A percentile compares a stretch with the other conserved stretches of the same genome.
phyloP scores from a whole-genome alignment of 1,284 basidiomycete genomes.

The Papiliotrema laurentii region DNA sequence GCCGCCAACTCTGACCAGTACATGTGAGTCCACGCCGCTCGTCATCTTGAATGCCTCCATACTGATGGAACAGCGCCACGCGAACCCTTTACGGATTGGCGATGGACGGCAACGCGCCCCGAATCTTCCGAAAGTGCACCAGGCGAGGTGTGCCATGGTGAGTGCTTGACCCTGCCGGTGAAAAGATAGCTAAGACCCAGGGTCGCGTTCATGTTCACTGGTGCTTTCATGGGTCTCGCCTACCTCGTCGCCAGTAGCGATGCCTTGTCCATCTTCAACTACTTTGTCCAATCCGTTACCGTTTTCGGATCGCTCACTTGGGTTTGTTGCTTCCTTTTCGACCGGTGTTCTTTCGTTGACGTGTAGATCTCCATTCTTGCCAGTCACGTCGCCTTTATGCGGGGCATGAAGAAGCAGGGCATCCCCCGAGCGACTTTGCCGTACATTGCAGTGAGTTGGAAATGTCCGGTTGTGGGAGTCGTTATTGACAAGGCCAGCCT shows the following conservation, averaged over 20 bases:
- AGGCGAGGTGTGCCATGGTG: constrained; percentile 50
- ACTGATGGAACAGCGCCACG: constrained; percentile 26
- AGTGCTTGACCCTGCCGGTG: constrained; percentile 7
- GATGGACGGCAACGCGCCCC: constrained; percentile 53
- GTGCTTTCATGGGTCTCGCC: constrained; percentile 40
- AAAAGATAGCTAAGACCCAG: neutral
- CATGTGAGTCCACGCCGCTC: constrained; percentile 25
- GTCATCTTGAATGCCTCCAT: neutral
- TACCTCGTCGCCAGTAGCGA: constrained; percentile 30
- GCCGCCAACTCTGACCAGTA: constrained; percentile 54
- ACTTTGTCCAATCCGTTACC: constrained; percentile 66
- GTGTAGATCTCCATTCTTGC: constrained; percentile 57
- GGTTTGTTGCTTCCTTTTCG: constrained; percentile 35
- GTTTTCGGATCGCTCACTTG: constrained; percentile 68
- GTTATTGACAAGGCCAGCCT: constrained; percentile 3
- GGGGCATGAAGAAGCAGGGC: constrained; percentile 47
- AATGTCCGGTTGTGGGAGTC: neutral
- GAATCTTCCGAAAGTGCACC: constrained; percentile 51
- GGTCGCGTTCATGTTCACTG: constrained; percentile 43
- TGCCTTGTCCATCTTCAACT: constrained; percentile 56
- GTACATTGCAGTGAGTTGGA: constrained; percentile 55
- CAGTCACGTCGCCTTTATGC: constrained; percentile 68
- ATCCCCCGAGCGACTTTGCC: constrained; percentile 20
- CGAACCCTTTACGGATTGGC: constrained; percentile 56
- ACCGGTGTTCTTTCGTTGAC: too few relatives aligned